phyloP scores from a whole-genome alignment of 768 basidiomycete species.

The Dendrothele bispora region DNA sequence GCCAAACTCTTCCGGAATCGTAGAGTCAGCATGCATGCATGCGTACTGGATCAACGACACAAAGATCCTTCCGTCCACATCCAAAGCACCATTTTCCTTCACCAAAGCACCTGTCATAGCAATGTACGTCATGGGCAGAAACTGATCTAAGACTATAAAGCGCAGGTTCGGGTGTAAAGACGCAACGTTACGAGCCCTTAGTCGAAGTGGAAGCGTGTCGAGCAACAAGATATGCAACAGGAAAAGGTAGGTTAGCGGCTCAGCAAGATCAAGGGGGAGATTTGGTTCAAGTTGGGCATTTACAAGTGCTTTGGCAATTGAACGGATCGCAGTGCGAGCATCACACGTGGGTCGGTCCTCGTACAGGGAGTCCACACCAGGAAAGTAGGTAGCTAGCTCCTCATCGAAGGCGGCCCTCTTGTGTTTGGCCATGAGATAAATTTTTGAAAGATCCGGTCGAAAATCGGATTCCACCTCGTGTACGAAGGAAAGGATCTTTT shows the following conservation, averaged over 20 bases:
- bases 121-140: conserved; percentile 42
- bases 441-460: conserved; percentile 12
- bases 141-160: conserved; percentile 28
- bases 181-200: conserved; percentile 36
- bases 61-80: conserved; percentile 58
- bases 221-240: conserved; percentile 28
- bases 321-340: not conserved
- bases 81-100: conserved; percentile 25
- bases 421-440: conserved; percentile 11
- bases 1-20: no score
- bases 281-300: conserved; percentile 38
- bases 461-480: conserved; percentile 29
- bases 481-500: conserved; percentile 65
- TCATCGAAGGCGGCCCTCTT: conserved; percentile 15
- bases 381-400: not conserved
- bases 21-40: no score
- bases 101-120: conserved; percentile 25
- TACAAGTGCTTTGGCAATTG: conserved; percentile 21
- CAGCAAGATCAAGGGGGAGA: no score
- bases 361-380: conserved; percentile 2
- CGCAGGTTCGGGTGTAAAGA: conserved; percentile 27
- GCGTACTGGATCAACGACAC: no score
- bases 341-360: not conserved
- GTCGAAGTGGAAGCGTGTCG: conserved; percentile 32
- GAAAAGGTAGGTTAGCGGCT: not conserved